Evolutionary conservation across 306 rosid species (phyloP), one percentile per base, ranked within the genome.

Genomic region (Fragaria ananassa): DNA sequence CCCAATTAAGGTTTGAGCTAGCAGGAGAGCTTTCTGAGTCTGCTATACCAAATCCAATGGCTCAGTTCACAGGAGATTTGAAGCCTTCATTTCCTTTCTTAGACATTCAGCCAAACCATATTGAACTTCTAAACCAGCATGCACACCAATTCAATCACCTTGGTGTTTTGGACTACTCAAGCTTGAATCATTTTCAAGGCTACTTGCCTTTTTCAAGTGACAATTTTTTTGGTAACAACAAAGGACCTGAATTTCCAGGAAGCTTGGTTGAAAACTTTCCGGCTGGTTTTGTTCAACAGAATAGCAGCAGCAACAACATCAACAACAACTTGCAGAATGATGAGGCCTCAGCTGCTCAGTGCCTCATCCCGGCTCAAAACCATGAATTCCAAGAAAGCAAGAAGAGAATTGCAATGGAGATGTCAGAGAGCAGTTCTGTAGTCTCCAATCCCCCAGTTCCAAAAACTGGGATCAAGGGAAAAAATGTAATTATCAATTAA

Each of bases 381-480:
- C 46, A 1, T 74, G 85, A 82, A 71, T 72, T 76, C 77, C 74
- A 78, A 58, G 86, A 89, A 17, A 71, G 75, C 58, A 86, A 76
- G 80, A 95, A 89, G 83, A 92, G 97, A 80, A 92, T 75, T 82
- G 41, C 84, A 29, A 49, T 77, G 86, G 92, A 77, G 70, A 18
- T 76, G 51, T 83, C 83, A 6, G 88, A 87, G n/a, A 83, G 86
- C 68, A 86, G 84, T 71, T 92, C 96, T 68, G 96, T 76, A 41
- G 84, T 80, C 71, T 89, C 96, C 37, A 87, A 89, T 72, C 89
- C 88, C 27, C 86, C 72, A 69, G 88, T 78, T 84, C 86, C 97
- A 37, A 88, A 95, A 72, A 46, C 82, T 80, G 90, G 86, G 69
- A 76, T 79, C 76, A 83, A 75, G 70, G 79, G 65, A 12, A 87